Evolutionary conservation across 495 filamentous ascomycete species (phyloP), one percentile per base, ranked within the genome.

Genomic region (Astrothelium subdiscretum): DNA sequence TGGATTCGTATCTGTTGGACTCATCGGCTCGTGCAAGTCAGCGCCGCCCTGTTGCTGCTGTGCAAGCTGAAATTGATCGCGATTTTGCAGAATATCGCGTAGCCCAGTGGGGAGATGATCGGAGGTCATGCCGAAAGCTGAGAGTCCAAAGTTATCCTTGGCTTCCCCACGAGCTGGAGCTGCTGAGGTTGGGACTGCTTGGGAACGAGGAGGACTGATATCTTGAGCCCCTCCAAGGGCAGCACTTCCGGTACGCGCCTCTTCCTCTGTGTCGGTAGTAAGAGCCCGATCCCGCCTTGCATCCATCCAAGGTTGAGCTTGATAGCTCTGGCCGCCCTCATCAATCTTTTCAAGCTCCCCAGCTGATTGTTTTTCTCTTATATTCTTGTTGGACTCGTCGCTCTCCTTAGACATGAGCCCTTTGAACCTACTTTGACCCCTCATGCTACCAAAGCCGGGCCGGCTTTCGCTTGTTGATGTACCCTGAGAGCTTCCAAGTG

Each of bases 1-100:
- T n/a, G 94, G 95, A 72, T 98, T 98, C 0, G 94, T 97, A 64
- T 96, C 91, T 0, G 92, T 94, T 38, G 94, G 95, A 69, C 95
- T 97, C 64, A 88, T 81, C 6, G 86, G 86, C 65, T 91, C 88
- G 60, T 79, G 65, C 10, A 71, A 69, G 58, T 71, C 70, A 22
- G 81, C 77, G 57, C 74, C 79, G 57, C 78, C 74, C 43, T 80
- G 75, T 59, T 77, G 80, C 62, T 67, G 82, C 51, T 77, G 81
- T 67, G 78, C 85, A 66, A 79, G 78, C 69, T 81, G 77, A 13
- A 79, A 81, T 57, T 77, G 77, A 54, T 87, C 81, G 27, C 81
- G 77, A 60, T 82, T 79, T 63, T 80, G 81, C 70, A 83, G 78
- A 66, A 82, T 73, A 52, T 87, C 86, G 59, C 79, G 87, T 72